Evolutionary conservation across 139 green algal genomes (phyloP), one percentile per base, ranked within the genome.

Genomic region (Chlorella sp.): DNA sequence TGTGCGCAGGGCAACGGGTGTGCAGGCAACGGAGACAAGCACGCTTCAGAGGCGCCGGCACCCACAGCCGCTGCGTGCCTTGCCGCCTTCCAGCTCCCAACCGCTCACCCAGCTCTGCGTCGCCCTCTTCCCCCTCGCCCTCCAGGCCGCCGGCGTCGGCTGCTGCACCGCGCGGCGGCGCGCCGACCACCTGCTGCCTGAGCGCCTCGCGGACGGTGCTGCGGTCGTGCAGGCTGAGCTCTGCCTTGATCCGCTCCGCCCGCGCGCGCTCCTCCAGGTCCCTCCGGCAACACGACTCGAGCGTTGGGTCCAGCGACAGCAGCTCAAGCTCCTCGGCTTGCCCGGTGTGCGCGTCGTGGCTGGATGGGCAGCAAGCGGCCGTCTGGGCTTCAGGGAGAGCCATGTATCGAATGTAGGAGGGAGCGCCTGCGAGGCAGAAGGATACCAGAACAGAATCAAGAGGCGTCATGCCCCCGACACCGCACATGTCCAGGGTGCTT

Each of bases 261-360:
- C 68, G 2, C 3, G 55, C 51, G 25, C 61, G 51, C 40, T 61
- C 36, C 62, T 83, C 64, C 6, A 77, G 46, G 35, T 83, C 79
- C 12, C 71, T 31, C 42, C 62, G 51, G 35, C 79, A 83, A 64
- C 79, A 83, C 8, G 51, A 58, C n/a, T 68, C 72, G 7, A 83
- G 48, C 11, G 77, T 78, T 21, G 77, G 77, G 50, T 83, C 77
- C 31, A 12, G 86, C 83, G 38, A 87, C 51, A 42, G 68, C 36
- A 50, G 73, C 67, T 31, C 92, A 80, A 8, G 74, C 62, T 31
- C 85, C 71, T 94, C 85, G 25, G 79, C 41, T 4, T 45, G 12
- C 8, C 35, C 68, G 11, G 25, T 41, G 8, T 45, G 17, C 21
- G 58, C 58, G 42, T 68, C 56, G 3, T 27, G 25, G 41, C 71